Conservation (phyloP, 352 stramenopile species). For the Phytophthora hibernalis region DNA sequence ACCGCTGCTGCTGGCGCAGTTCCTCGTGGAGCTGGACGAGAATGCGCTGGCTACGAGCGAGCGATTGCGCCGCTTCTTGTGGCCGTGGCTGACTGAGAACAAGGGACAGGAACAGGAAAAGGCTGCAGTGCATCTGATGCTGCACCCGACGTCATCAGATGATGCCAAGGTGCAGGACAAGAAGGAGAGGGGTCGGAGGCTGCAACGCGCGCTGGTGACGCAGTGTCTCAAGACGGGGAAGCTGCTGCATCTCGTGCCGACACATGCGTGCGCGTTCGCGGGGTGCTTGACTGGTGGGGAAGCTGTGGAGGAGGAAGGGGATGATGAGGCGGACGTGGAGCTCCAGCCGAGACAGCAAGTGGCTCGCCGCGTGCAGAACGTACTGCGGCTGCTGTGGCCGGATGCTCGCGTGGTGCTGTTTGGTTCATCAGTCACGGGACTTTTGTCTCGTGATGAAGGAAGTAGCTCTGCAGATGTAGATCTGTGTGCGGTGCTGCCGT, state of each 20-base stretch:
- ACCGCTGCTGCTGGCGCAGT: conserved; percentile 53
- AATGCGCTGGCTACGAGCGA: conserved; percentile 38
- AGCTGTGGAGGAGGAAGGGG: background rate
- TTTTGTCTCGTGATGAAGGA: conserved; percentile 31
- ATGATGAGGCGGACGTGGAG: conserved; percentile 15
- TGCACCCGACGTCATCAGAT: conserved; percentile 28
- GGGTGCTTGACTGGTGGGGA: conserved; percentile 2
- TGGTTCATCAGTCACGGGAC: conserved; percentile 65
- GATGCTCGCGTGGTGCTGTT: conserved; percentile 73
- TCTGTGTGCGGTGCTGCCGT: conserved; percentile 76
- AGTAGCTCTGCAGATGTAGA: conserved; percentile 57
- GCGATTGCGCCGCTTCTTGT: conserved; percentile 58
- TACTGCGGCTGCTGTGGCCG: conserved; percentile 67
- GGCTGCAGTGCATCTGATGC: conserved; percentile 49
- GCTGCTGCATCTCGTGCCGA: conserved; percentile 52
- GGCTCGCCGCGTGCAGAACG: conserved; percentile 43
- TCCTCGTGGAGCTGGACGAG: conserved; percentile 60
- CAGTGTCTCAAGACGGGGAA: conserved; percentile 43
- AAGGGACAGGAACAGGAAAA: conserved; percentile 24
- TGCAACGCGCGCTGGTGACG: conserved; percentile 58
- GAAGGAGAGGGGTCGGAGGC: conserved; percentile 36
- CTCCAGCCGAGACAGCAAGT: conserved; percentile 42
- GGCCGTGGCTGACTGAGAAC: conserved; percentile 56
- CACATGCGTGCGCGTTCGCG: conserved; percentile 29
- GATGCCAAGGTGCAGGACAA: conserved; percentile 36